Conservation (phyloP, 1,284 basidiomycete genomes). For the Amylostereum chailletii region DNA sequence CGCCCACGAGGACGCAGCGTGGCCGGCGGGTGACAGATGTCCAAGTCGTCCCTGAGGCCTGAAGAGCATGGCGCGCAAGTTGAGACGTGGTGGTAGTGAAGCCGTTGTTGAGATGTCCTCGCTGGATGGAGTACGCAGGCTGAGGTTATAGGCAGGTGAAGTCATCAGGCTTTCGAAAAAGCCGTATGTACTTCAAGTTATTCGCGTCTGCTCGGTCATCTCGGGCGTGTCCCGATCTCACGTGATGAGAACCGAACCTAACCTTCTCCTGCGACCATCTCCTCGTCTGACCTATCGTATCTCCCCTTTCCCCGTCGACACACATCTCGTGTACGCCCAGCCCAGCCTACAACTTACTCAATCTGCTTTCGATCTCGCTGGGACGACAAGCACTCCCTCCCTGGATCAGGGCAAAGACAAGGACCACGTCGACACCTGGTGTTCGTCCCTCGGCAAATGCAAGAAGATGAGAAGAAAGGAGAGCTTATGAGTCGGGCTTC, state of each 20-base stretch:
- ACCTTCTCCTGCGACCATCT: constrained; percentile 19
- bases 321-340: constrained; percentile 41
- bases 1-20: no score
- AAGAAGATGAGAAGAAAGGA: constrained; percentile 94
- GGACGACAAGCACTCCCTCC: constrained; percentile 12
- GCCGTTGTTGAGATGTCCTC: no score
- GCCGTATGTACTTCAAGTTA: no score
- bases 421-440: constrained; percentile 64
- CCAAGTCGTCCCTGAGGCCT: no score
- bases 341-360: constrained; percentile 28
- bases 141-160: no score
- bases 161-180: no score
- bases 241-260: constrained; percentile 2
- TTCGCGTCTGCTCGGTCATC: no score
- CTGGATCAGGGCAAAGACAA: constrained; percentile 31
- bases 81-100: no score
- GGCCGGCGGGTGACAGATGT: no score
- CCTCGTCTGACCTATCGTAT: constrained; percentile 11
- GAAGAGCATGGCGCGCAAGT: no score
- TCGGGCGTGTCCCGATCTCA: no score
- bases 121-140: no score
- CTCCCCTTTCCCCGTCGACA: constrained; percentile 38
- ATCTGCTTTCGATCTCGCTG: constrained; percentile 22
- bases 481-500: constrained; percentile 93
- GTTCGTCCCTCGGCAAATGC: constrained; percentile 87